These are phyloP conservation scores for Ceratobasidium sp. DNA, from an alignment of 1,284 basidiomycete species.

Conservation along the genomic window DNA sequence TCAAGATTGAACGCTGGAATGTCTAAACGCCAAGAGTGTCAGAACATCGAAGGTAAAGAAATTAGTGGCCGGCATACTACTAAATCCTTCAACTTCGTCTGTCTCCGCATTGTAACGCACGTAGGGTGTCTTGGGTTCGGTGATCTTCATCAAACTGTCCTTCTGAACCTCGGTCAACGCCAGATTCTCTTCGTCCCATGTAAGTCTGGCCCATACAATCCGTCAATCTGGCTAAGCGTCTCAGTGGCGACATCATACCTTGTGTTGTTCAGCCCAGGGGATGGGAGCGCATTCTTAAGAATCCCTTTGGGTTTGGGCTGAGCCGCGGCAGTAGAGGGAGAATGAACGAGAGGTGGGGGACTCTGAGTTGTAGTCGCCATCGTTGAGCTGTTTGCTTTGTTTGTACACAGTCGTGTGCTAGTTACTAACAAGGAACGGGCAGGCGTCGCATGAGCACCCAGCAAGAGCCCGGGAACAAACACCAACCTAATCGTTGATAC, in stretches of 20 bases:
- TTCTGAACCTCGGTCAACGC: conserved; percentile 92
- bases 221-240: neutral
- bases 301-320: conserved; percentile 84
- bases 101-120: conserved; percentile 90
- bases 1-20: conserved; percentile 53
- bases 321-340: conserved; percentile 61
- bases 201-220: conserved; percentile 64
- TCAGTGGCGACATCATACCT: conserved; percentile 3
- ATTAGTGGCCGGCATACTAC: conserved; percentile 67
- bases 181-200: conserved; percentile 94
- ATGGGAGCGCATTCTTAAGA: conserved; percentile 79
- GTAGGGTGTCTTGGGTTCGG: conserved; percentile 96
- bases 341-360: conserved; percentile 29
- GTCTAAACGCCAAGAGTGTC: conserved; percentile 44
- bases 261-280: conserved; percentile 44
- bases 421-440: neutral
- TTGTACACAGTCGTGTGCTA: neutral
- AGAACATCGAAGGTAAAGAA: neutral
- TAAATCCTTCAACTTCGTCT: conserved; percentile 76
- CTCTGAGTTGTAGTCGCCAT: conserved; percentile 44
- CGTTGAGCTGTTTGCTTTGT: neutral
- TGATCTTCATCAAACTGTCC: conserved; percentile 96
- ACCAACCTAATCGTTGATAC: conserved; percentile 11
- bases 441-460: neutral
- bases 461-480: neutral